Conservation (phyloP, 2,329 filamentous ascomycete genomes). For the Pseudogymnoascus sp. region DNA sequence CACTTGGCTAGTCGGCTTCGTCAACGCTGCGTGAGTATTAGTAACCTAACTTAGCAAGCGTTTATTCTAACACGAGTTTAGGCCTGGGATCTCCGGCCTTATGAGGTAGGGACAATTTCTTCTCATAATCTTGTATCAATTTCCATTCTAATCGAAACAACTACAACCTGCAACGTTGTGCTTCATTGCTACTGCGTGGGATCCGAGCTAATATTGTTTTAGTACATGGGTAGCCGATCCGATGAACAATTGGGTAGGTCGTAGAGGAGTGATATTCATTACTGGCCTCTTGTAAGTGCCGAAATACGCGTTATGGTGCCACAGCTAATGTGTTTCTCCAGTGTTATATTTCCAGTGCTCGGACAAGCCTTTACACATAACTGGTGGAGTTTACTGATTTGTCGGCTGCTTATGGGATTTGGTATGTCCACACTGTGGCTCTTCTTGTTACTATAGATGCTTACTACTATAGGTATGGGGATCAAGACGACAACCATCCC, state of each 20-base stretch:
- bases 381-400: constrained; percentile 63
- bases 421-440: constrained; percentile 62
- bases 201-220: constrained; percentile 37
- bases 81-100: constrained; percentile 20
- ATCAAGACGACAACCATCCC: constrained; percentile 62
- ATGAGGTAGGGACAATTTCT: constrained; percentile 7
- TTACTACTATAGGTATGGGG: constrained; percentile 70
- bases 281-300: constrained; percentile 54
- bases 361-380: constrained; percentile 59
- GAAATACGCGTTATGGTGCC: not conserved
- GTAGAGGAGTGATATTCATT: constrained; percentile 63
- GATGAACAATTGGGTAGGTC: constrained; percentile 55
- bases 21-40: constrained; percentile 41
- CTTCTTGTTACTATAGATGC: constrained; percentile 54
- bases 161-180: constrained; percentile 41
- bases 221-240: constrained; percentile 60
- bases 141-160: not conserved
- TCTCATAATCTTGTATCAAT: not conserved
- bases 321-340: not conserved
- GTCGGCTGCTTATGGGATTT: constrained; percentile 59
- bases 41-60: not conserved
- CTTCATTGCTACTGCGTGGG: constrained; percentile 50
- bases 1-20: constrained; percentile 49
- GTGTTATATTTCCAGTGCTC: constrained; percentile 57
- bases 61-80: constrained; percentile 10